These are phyloP conservation scores for Erigeron philadelphicus DNA, from an alignment of 140 eudicot genomes.

Conservation along the genomic window DNA sequence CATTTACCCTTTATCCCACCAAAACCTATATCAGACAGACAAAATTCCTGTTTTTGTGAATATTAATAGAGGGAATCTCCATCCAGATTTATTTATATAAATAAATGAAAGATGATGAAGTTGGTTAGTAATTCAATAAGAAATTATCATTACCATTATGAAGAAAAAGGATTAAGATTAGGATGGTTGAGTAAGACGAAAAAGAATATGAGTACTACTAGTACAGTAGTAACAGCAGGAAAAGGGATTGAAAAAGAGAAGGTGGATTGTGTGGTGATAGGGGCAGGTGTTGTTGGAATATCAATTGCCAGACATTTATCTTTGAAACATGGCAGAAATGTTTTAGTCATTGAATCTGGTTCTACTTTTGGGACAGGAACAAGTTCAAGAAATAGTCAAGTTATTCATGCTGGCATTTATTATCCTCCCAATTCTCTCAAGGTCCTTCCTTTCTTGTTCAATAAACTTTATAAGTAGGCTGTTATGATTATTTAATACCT, in stretches of 20 bases:
- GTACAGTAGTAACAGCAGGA: background rate
- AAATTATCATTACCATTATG: too few relatives aligned
- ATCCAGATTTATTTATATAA: too few relatives aligned
- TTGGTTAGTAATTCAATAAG: too few relatives aligned
- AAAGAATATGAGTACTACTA: constrained; percentile 6
- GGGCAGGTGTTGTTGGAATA: constrained; percentile 85
- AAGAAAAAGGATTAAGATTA: too few relatives aligned
- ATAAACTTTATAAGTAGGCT: too few relatives aligned
- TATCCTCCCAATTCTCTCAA: constrained; percentile 69
- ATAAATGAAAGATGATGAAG: too few relatives aligned
- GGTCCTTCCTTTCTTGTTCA: constrained; percentile 37
- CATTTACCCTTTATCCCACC: too few relatives aligned
- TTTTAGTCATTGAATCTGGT: constrained; percentile 68
- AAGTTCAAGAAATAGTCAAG: constrained; percentile 88
- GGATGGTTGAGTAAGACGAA: background rate
- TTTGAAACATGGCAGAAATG: constrained; percentile 46
- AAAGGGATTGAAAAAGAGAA: constrained; percentile 22
- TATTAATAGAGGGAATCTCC: too few relatives aligned
- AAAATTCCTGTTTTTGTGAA: too few relatives aligned
- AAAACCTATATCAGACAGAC: too few relatives aligned
- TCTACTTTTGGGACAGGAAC: constrained; percentile 68
- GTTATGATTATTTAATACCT: too few relatives aligned
- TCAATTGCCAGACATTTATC: constrained; percentile 70
- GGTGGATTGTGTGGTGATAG: constrained; percentile 83
- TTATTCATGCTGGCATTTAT: constrained; percentile 85